phyloP scores from a whole-genome alignment of 1,284 basidiomycete species.

The Papiliotrema laurentii region DNA sequence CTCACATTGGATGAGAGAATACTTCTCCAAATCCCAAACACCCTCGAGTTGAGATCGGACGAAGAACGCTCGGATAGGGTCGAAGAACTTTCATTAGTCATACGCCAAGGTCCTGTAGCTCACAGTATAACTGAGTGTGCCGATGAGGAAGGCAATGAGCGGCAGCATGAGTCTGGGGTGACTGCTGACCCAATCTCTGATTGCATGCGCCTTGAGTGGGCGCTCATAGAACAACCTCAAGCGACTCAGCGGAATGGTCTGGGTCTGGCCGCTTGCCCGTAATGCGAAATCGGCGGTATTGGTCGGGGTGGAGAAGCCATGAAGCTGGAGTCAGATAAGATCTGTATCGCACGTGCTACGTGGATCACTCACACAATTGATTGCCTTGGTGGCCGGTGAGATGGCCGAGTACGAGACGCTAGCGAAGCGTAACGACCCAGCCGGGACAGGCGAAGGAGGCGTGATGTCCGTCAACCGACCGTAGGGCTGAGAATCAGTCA shows the following conservation, averaged over 20 bases:
- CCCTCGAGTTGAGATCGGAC: conserved; percentile 76
- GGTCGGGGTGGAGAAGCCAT: conserved; percentile 58
- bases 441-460: conserved; percentile 59
- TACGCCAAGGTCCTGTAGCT: conserved; percentile 26
- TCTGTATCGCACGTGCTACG: neutral
- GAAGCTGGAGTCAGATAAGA: conserved; percentile 49
- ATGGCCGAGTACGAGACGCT: conserved; percentile 61
- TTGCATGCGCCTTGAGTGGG: conserved; percentile 69
- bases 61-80: conserved; percentile 81
- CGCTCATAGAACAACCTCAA: conserved; percentile 66
- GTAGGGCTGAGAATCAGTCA: conserved; percentile 59
- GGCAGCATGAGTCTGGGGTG: conserved; percentile 88
- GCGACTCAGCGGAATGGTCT: conserved; percentile 52
- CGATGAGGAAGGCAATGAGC: conserved; percentile 77
- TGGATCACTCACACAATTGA: conserved; percentile 57
- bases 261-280: conserved; percentile 18
- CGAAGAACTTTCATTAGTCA: conserved; percentile 63
- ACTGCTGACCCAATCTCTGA: conserved; percentile 74
- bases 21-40: conserved; percentile 64
- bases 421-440: conserved; percentile 65
- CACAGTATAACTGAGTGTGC: conserved; percentile 81
- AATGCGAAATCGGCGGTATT: conserved; percentile 42
- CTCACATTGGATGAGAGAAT: conserved; percentile 39
- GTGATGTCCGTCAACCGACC: conserved; percentile 70
- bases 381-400: conserved; percentile 71